Evolutionary conservation across 352 stramenopile genomes (phyloP), one percentile per base, ranked within the genome.

Genomic region (Plasmopara viticola): DNA sequence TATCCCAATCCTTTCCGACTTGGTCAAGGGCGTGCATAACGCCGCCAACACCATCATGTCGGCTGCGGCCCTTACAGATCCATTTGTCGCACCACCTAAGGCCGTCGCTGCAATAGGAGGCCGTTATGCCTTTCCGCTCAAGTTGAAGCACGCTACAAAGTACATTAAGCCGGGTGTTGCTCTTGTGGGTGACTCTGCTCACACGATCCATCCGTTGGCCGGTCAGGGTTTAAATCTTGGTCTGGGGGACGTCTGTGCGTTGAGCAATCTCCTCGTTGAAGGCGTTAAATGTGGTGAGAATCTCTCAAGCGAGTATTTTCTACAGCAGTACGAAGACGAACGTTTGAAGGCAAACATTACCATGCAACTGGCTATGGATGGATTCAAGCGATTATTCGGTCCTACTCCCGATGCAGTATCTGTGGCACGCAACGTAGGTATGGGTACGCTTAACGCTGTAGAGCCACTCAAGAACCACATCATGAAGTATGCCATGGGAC

Each of bases 201-300:
- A 98, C 75, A 95, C 92, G 39, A 94, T 98, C 51, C 95, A 98
- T 73, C 95, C 95, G 31, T 90, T 98, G 55, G 94, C 94, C 3
- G 95, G 95, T 38, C 95, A 98, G 72, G 93, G 93, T 9, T 72
- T 98, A 40, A 98, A 98, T 80, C 70, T 98, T 42, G 95, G 95
- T 13, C 67, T 98, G 20, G 86, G 72, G 35, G 95, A 98, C 70
- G 92, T 97, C 6, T 53, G 86, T 39, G 72, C 79, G 63, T 74
- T 97, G 28, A 70, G 74, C 34, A 48, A 77, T 41, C 56, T 90
- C 46, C 70, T 97, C 12, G 56, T 79, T 3, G 78, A 93, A 17
- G 87, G 82, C 35, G 72, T 94, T 49, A 73, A 80, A 63, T 74
- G 69, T 35, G 90, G 90, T 34, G 68, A 86, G 51, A 85, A 91